phyloP scores from a whole-genome alignment of 257 asterid genomes.

The Jasminum sambac region DNA sequence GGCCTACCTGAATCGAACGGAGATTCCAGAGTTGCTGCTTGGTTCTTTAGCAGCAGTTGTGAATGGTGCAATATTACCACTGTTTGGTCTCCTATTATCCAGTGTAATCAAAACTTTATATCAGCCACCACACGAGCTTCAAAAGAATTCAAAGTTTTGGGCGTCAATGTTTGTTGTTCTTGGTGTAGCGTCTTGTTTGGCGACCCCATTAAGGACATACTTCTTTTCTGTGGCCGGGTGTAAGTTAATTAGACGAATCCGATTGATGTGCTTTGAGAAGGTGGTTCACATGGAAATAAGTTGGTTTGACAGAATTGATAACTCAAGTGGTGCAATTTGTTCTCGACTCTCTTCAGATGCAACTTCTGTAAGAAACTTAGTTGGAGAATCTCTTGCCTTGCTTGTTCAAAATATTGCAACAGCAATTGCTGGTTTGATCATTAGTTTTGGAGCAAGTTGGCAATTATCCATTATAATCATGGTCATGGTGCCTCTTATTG shows the following conservation, averaged over 20 bases:
- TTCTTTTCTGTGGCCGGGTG: constrained; percentile 60
- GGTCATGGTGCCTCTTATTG: constrained; percentile 59
- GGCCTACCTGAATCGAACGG: constrained; percentile 49
- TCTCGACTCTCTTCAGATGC: constrained; percentile 49
- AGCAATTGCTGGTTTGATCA: constrained; percentile 44
- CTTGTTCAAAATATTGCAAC: constrained; percentile 59
- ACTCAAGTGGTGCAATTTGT: constrained; percentile 42
- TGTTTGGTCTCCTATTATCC: constrained; percentile 49
- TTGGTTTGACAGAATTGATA: constrained; percentile 57
- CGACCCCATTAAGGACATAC: constrained; percentile 50
- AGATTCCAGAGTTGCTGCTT: constrained; percentile 36
- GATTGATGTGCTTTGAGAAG: constrained; percentile 65
- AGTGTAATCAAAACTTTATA: constrained; percentile 42
- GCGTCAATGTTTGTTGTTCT: constrained; percentile 52
- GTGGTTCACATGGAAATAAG: constrained; percentile 61
- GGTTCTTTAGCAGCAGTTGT: constrained; percentile 58
- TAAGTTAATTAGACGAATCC: constrained; percentile 49
- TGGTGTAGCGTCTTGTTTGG: constrained; percentile 40
- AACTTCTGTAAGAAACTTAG: constrained; percentile 47
- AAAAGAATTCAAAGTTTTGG: constrained; percentile 50
- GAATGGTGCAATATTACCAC: constrained; percentile 51
- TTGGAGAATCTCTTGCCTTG: constrained; percentile 60
- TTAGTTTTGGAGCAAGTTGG: constrained; percentile 62
- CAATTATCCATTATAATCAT: constrained; percentile 41
- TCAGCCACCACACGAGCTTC: constrained; percentile 49